Evolutionary conservation across 1,284 basidiomycete species (phyloP).

Genomic region (Neotropicomus parvogracilis): DNA sequence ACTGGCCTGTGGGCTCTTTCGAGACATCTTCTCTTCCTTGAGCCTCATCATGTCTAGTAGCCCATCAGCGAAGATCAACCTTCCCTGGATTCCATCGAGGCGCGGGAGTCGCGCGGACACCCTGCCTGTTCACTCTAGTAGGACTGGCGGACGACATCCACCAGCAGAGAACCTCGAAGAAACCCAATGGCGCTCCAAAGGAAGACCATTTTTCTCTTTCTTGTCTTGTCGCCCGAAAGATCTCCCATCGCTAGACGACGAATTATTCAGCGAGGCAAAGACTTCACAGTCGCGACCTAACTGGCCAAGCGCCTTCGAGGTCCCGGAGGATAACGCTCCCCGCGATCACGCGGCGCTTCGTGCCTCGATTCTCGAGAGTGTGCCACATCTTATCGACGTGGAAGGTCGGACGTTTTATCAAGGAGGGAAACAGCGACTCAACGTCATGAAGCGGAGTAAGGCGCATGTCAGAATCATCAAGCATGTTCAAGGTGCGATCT

Average conservation of each 20-base stretch:
- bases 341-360: slow-evolving; percentile 17
- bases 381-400: slow-evolving; percentile 8
- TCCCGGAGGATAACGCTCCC: slow-evolving; percentile 19
- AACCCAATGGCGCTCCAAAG: slow-evolving; percentile 1
- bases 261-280: slow-evolving; percentile 28
- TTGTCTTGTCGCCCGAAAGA: slow-evolving; percentile 11
- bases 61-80: slow-evolving; percentile 2
- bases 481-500: slow-evolving; percentile 34
- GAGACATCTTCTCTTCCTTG: background rate
- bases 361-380: slow-evolving; percentile 1
- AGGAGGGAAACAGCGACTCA: slow-evolving; percentile 29
- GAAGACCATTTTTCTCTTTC: slow-evolving; percentile 17
- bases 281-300: slow-evolving; percentile 25
- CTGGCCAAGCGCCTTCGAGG: slow-evolving; percentile 25
- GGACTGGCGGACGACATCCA: background rate
- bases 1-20: background rate
- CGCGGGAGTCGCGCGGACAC: background rate
- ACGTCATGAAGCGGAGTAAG: slow-evolving; percentile 24
- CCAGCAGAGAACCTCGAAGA: slow-evolving; percentile 7
- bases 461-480: slow-evolving; percentile 25
- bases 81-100: slow-evolving; percentile 1
- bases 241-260: slow-evolving; percentile 23
- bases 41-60: slow-evolving; percentile 11
- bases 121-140: background rate
- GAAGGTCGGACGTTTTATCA: slow-evolving; percentile 30